phyloP scores from a whole-genome alignment of 129 eudicot genomes.

The Ambrosia artemisiifolia region DNA sequence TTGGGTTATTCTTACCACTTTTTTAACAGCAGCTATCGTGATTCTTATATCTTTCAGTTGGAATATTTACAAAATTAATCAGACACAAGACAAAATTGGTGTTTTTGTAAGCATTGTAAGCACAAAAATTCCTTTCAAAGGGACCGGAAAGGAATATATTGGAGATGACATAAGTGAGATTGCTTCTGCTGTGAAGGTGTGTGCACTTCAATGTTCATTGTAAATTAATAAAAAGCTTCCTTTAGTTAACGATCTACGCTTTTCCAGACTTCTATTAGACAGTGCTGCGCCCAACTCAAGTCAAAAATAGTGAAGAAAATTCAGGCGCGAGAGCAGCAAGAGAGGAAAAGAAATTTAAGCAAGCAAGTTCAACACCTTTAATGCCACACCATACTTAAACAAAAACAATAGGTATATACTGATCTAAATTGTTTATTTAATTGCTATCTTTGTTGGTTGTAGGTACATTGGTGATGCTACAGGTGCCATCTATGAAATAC shows the following conservation, averaged over 20 bases:
- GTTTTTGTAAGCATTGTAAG: slow-evolving; percentile 98
- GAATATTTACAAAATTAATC: slow-evolving; percentile 92
- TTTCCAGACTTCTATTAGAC: slow-evolving; percentile 75
- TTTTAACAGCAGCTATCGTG: neutral
- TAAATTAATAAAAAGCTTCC: neutral
- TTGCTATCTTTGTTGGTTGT: slow-evolving; percentile 1
- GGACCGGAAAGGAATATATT: slow-evolving; percentile 98
- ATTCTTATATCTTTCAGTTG: slow-evolving; percentile 52
- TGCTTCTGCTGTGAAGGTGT: slow-evolving; percentile 92
- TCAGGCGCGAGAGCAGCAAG: slow-evolving; percentile 99
- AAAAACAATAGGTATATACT: neutral
- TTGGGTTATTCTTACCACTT: neutral
- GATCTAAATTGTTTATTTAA: neutral
- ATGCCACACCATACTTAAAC: neutral
- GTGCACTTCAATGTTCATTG: neutral
- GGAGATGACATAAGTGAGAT: slow-evolving; percentile 99
- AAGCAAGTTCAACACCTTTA: slow-evolving; percentile 41
- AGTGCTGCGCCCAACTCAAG: slow-evolving; percentile 83
- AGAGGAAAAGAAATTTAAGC: slow-evolving; percentile 86
- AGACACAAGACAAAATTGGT: slow-evolving; percentile 94
- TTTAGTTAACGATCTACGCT: slow-evolving; percentile 15
- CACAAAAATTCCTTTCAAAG: slow-evolving; percentile 97
- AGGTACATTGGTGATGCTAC: slow-evolving; percentile 87
- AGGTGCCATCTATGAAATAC: slow-evolving; percentile 61
- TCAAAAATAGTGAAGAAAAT: slow-evolving; percentile 89